Base-by-base conservation (phyloP, 1,284 basidiomycete genomes). In the Austroboletus rostrupii region DNA sequence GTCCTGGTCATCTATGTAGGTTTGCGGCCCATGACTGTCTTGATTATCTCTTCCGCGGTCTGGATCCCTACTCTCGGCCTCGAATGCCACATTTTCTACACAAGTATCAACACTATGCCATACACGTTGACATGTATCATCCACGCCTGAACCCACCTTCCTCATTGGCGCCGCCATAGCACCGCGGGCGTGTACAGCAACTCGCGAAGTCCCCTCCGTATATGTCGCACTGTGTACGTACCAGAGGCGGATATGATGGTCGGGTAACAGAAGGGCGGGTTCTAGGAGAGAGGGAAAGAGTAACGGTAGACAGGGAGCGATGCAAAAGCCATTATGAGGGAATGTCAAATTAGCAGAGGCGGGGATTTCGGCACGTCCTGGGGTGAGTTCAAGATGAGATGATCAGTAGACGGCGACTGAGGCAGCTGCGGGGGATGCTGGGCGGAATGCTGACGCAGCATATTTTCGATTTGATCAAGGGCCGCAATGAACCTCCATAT, bases 201-300 rank as follows among this genome's bases (percentile, higher is more conserved):
- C 64, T 90, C 86, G 51, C 85, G 77, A 55, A 86, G 86, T 41
- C 87, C 78, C 47, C 80, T 76, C 29, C 82, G 83, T 23, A 56
- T 82, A 69, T 43, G 72, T 64, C 41, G 78, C 71, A 46, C 67
- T 60, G 5, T 69, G 41, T 49, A 68, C 20, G 63, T 61, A 16
- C 57, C 66, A 32, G 70, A 61, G 45, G 64, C 62, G 35, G 70
- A 65, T 41, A 70, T 61, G 47, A 70, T 68, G 43, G 74, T 69
- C 0, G 91, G 88, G 65, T 93, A 93, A n/a, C 90, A 90, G 59
- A 83, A 92, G 69, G 86, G 92, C 0, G 90, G 90, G 58, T 92
- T 45, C 80, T 67, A 35, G 71, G 59, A 23, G 87, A 87, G 14
- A 80, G 72, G 0, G 52, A 28, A 17, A 63, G 50, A 26, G 76